phyloP scores from a whole-genome alignment of 352 stramenopile species.

The Phytophthora crassamura region DNA sequence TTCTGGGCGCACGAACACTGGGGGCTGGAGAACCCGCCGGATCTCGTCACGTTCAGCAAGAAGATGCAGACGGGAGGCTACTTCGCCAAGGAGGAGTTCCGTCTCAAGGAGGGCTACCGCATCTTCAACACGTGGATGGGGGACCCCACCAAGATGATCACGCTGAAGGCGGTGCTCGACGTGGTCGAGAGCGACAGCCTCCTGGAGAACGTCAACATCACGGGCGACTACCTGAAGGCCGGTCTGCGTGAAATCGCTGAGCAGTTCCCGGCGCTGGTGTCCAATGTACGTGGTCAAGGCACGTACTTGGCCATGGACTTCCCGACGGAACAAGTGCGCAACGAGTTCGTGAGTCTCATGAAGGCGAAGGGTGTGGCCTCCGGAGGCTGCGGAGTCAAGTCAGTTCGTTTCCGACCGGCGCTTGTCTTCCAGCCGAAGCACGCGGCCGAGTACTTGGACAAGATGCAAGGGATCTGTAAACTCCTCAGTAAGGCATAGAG shows the following conservation, averaged over 20 bases:
- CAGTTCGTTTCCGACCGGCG: conserved; percentile 79
- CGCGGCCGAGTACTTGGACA: conserved; percentile 75
- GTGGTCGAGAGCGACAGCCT: conserved; percentile 64
- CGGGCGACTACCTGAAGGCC: conserved; percentile 66
- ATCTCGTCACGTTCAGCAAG: conserved; percentile 89
- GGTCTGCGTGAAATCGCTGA: conserved; percentile 54
- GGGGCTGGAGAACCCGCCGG: conserved; percentile 74
- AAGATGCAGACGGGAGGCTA: conserved; percentile 88
- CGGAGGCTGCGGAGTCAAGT: conserved; percentile 70
- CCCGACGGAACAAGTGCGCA: conserved; percentile 62
- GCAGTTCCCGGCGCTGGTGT: conserved; percentile 66
- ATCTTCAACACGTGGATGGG: conserved; percentile 93
- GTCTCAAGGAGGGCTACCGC: conserved; percentile 71
- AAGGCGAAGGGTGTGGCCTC: conserved; percentile 68
- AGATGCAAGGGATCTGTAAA: conserved; percentile 64
- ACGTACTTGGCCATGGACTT: conserved; percentile 87
- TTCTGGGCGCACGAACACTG: conserved; percentile 90
- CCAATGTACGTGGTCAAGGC: conserved; percentile 78
- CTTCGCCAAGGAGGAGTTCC: conserved; percentile 82
- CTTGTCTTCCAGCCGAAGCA: conserved; percentile 84
- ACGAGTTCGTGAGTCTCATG: conserved; percentile 67
- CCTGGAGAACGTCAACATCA: conserved; percentile 79
- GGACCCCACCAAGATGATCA: conserved; percentile 87
- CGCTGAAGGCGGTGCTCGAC: conserved; percentile 76
- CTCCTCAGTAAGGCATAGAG: conserved; percentile 28